Evolutionary conservation across 1,284 basidiomycete genomes (phyloP).

Genomic region (Neonothopanus nambi): DNA sequence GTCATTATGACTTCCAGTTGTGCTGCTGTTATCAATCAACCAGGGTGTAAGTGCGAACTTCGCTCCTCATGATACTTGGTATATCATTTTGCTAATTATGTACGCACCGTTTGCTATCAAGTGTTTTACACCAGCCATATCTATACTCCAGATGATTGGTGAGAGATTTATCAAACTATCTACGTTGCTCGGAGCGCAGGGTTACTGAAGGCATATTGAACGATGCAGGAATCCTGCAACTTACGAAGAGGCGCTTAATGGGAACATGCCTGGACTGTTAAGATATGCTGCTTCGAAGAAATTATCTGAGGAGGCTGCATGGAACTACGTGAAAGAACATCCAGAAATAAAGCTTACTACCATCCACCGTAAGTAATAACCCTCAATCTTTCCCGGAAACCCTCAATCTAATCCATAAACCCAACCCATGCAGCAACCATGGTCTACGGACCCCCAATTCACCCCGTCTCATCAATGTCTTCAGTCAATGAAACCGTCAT

Average conservation of each 20-base stretch:
- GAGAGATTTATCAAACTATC: conserved; percentile 1
- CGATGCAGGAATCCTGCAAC: conserved; percentile 16
- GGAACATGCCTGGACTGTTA: conserved; percentile 20
- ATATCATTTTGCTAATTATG: conserved; percentile 18
- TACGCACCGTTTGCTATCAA: neutral
- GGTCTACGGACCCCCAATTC: conserved; percentile 1
- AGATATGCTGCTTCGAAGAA: conserved; percentile 38
- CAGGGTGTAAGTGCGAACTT: conserved; percentile 19
- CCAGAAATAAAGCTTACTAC: conserved; percentile 36
- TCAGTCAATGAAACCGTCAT: neutral
- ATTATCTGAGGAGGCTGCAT: conserved; percentile 35
- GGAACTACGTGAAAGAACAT: conserved; percentile 35
- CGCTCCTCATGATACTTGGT: no score
- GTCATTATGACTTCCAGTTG: conserved; percentile 17
- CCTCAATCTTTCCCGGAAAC: neutral
- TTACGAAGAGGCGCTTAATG: neutral
- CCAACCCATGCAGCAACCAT: conserved; percentile 3
- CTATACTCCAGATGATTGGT: conserved; percentile 4
- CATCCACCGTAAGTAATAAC: conserved; percentile 19
- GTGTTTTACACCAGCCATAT: neutral
- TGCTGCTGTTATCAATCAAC: conserved; percentile 8
- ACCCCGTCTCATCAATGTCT: conserved; percentile 4
- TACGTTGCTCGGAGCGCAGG: neutral
- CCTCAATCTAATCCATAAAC: conserved; percentile 3
- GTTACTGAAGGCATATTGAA: neutral